Evolutionary conservation across 2,329 filamentous ascomycete genomes (phyloP), one percentile per base, ranked within the genome.

Genomic region (Stagonosporopsis tanaceti): DNA sequence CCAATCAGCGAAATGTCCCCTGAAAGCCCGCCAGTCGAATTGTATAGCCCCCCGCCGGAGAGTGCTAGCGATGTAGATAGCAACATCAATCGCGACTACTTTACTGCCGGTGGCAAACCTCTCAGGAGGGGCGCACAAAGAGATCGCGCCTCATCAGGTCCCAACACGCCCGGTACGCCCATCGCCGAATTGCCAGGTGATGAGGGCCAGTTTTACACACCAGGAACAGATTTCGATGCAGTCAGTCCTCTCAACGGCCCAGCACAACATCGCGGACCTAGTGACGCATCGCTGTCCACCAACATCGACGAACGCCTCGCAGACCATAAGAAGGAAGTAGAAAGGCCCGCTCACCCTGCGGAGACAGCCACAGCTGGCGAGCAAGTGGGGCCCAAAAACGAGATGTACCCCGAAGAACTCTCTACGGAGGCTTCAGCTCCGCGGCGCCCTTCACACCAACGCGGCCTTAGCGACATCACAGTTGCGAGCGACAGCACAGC

Each of bases 141-240:
- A 47, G 59, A 64, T 17, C 61, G 65, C 25, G 67, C 69, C 15
- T 70, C 70, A 3, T 67, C 69, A 6, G 66, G 60, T n/a, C 62
- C 63, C 32, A 72, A 68, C 15, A 67, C 68, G 3, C 65, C 70
- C 11, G 65, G 62, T 1, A 67, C 67, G 15, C 63, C 64, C 7
- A 63, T 73, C 24, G 67, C 69, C 25, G 74, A 76, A 51, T 55
- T 76, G 0, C 66, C 72, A 2, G 74, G 70, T 11, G 73, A 74
- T 47, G 69, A 72, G 30, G 66, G 56, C 3, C 50, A 60, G n/a
- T 65, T 63, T 27, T 50, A 61, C 25, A 58, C 62, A 7, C 53
- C 56, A 14, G 61, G 56, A 2, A 42, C 63, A 40, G 60, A 66
- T 2, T 47, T 62, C 17, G 65, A 71, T 8, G 51, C 50, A 5